Evolutionary conservation across 257 asterid species (phyloP), one percentile per base, ranked within the genome.

Genomic region (Nyctanthes arbortristis): DNA sequence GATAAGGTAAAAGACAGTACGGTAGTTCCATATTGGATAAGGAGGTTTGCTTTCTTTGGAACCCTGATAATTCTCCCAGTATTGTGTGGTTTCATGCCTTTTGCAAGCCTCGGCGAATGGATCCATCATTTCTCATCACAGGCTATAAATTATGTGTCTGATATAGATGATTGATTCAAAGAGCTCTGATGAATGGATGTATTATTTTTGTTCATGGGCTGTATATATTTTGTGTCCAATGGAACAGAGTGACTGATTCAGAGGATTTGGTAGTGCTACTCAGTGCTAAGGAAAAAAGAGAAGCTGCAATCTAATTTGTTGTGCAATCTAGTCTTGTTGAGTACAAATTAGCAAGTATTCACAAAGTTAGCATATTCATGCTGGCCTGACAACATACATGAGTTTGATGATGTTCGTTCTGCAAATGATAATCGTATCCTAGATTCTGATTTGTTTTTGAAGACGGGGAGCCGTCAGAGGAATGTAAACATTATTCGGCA

Each of bases 41-140:
- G 97, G 67, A 77, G 85, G 67, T 16, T 43, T 34, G 0, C 77
- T 35, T 93, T 85, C 67, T 86, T 75, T n/a, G 20, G 70, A 10
- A 55, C 74, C 0, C 68, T 83, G 70, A 66, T 89, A 2, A 7
- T 84, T 75, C 87, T 93, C 40, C 99, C 99, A 0, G 61, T 85
- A 79, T 29, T 86, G 32, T 89, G 99, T 6, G 97, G 99, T n/a
- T 59, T 87, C 49, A 74, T 91, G 84, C 96, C 98, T 16, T 93
- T 91, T 56, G 99, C 99, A 0, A 70, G 90, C 81, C 78, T 85
- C 18, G 16, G 73, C 49, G 96, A 93, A 70, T 93, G 97, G 98
- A 73, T 69, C 43, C 60, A 79, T 67, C 98, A 93, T 79, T 85
- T 93, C 67, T 61, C 71, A 27, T 80, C 82, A 1, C 71, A 59